Base-by-base conservation (phyloP, 1,284 basidiomycete species). In the Papiliotrema flavescens region DNA sequence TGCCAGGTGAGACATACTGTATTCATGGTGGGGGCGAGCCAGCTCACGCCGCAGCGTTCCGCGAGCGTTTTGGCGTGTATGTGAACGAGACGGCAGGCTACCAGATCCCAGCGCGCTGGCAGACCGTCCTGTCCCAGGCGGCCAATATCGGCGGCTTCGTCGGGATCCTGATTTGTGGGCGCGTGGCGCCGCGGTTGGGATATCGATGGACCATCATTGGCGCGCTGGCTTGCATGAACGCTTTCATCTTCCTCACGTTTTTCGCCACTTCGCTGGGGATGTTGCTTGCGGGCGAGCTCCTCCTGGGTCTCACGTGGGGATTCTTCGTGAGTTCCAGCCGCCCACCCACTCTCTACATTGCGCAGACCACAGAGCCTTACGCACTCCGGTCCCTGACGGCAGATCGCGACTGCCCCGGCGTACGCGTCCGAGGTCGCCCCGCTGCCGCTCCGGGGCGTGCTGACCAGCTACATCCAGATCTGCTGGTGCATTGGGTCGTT, bases 401-500 rank as follows among this genome's bases (percentile, higher is more conserved):
- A n/a, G n/a, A n/a, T 49, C 26, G 77, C 77, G 1, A 64, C 79
- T 4, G 79, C 78, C 14, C 74, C 71, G 23, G 73, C 79, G 1
- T 81, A 80, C 61, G 80, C 80, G 4, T 72, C 76, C 17, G 80
- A 81, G 47, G 75, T 81, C 28, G 76, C 75, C 44, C 80, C 80
- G 1, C 61, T 58, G 9, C 23, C 53, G 3, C 56, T 58, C 26
- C 47, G 56, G 26, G 63, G 59, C 15, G 63, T 64, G 51, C 51
- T 65, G 23, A 67, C 65, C 22, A 70, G 71, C 49, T 77, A 65
- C 52, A 68, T 76, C 59, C 56, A 74, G 26, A 13, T 22, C 2
- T 2, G 24, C 35, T n/a, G n/a, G n/a, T n/a, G n/a, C n/a, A n/a
- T n/a, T n/a, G n/a, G n/a, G n/a, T 37, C n/a, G 17, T n/a, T 41